These are phyloP conservation scores for Pseudocercospora cruenta DNA, from an alignment of 2,329 filamentous ascomycete genomes.

Conservation along the genomic window DNA sequence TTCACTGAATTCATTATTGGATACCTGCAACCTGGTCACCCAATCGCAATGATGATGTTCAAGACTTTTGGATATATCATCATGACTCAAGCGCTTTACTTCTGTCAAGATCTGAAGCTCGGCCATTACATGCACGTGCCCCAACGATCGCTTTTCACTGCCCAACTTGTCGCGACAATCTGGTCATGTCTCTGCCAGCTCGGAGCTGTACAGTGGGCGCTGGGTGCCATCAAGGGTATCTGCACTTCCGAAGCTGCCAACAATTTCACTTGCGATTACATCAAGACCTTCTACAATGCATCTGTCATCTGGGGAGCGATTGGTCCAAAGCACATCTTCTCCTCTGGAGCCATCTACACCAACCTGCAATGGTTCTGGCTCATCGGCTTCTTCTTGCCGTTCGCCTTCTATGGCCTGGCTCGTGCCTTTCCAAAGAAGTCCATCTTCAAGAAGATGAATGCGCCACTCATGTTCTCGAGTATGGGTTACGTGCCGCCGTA, in stretches of 20 bases:
- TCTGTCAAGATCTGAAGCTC: conserved; percentile 47
- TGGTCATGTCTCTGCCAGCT: conserved; percentile 42
- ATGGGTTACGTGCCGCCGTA: conserved; percentile 86
- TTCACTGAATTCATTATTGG: conserved; percentile 31
- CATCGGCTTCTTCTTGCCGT: conserved; percentile 72
- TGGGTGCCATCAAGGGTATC: conserved; percentile 40
- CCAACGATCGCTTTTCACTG: conserved; percentile 46
- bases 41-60: conserved; percentile 45
- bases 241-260: conserved; percentile 25
- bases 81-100: conserved; percentile 48
- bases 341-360: conserved; percentile 73
- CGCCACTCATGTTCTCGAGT: conserved; percentile 76
- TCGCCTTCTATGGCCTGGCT: conserved; percentile 71
- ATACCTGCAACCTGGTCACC: conserved; percentile 35
- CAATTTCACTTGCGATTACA: conserved; percentile 28
- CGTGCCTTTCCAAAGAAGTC: conserved; percentile 25
- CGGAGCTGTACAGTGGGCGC: conserved; percentile 49
- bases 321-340: conserved; percentile 42
- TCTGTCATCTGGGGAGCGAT: conserved; percentile 33
- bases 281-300: conserved; percentile 30
- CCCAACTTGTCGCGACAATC: conserved; percentile 52
- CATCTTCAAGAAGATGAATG: conserved; percentile 28
- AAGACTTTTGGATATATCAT: conserved; percentile 47
- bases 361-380: conserved; percentile 81
- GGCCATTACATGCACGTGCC: conserved; percentile 50